Percentiles rank a stretch among this genome's conserved stretches.
Conservation (phyloP, 1,284 basidiomycete species). For the Pseudozyma pruni region DNA sequence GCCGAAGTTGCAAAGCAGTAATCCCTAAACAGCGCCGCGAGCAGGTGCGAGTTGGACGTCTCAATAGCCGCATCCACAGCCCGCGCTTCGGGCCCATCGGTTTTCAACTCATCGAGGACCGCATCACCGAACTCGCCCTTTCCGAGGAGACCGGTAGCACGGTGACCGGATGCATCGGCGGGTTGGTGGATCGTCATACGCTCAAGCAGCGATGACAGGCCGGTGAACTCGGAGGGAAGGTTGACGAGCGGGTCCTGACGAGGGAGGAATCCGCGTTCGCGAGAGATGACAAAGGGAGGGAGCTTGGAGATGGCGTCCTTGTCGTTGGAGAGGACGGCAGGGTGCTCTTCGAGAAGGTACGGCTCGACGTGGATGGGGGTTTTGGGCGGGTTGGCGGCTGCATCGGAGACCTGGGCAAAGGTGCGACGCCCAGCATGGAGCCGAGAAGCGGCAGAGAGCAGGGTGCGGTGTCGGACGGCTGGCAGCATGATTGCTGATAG, state of each 20-base stretch:
- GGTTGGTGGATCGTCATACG: slow-evolving; percentile 65
- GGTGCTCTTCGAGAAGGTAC: slow-evolving; percentile 56
- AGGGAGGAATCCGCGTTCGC: slow-evolving; percentile 55
- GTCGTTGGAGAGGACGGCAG: slow-evolving; percentile 16
- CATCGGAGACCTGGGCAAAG: slow-evolving; percentile 46
- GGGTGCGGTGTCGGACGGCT: slow-evolving; percentile 26
- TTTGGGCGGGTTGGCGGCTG: slow-evolving; percentile 15
- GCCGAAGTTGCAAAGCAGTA: slow-evolving; percentile 63
- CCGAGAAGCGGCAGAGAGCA: slow-evolving; percentile 15
- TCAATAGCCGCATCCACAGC: slow-evolving; percentile 49
- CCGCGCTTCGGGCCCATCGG: slow-evolving; percentile 33
- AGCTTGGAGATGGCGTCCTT: slow-evolving; percentile 45
- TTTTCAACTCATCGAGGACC: slow-evolving; percentile 51
- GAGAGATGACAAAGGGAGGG: slow-evolving; percentile 53
- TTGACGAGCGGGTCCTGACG: slow-evolving; percentile 53
- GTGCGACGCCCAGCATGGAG: slow-evolving; percentile 8
- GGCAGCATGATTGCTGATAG: slow-evolving; percentile 21
- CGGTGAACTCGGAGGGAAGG: slow-evolving; percentile 49
- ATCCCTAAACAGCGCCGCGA: slow-evolving; percentile 66
- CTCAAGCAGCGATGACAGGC: slow-evolving; percentile 53
- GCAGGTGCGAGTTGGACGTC: slow-evolving; percentile 42
- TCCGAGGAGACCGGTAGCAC: slow-evolving; percentile 56
- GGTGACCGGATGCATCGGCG: slow-evolving; percentile 43
- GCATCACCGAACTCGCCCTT: slow-evolving; percentile 61
- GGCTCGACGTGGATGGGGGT: slow-evolving; percentile 38